These are phyloP conservation scores for Apiospora hydei DNA, from an alignment of 2,329 filamentous ascomycete species.

Conservation along the genomic window DNA sequence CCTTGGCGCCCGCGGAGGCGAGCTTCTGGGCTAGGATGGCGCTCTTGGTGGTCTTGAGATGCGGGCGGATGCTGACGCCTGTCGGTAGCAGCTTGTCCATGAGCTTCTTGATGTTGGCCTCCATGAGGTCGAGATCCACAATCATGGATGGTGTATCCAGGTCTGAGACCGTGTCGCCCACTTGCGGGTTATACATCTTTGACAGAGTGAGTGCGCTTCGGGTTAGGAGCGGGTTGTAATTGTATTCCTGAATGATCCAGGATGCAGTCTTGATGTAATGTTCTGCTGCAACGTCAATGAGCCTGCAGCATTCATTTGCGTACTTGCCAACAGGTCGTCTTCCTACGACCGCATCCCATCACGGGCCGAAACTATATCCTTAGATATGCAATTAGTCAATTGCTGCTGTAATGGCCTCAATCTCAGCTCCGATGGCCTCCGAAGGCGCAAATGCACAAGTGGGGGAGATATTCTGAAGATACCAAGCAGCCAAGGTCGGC, in stretches of 20 bases:
- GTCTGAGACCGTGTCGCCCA: conserved; percentile 50
- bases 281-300: background rate
- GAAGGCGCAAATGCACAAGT: background rate
- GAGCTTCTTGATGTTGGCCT: conserved; percentile 56
- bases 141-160: conserved; percentile 65
- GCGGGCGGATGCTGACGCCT: conserved; percentile 54
- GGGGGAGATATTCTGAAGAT: background rate
- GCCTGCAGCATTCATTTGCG: background rate
- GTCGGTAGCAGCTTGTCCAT: conserved; percentile 54
- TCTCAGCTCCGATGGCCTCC: background rate
- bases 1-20: conserved; percentile 54
- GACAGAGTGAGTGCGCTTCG: background rate
- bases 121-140: conserved; percentile 59
- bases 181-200: conserved; percentile 47
- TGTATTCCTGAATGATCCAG: background rate
- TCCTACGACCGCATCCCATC: background rate
- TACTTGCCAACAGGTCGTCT: background rate
- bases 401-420: background rate
- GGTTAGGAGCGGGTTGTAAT: background rate
- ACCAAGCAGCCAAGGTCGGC: conserved; percentile 1
- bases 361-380: background rate
- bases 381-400: conserved; percentile 5
- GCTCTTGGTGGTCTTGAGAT: conserved; percentile 62
- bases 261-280: background rate
- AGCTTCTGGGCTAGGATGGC: conserved; percentile 52